Conservation (phyloP, 2,329 filamentous ascomycete genomes). For the Nothopassalora personata region DNA sequence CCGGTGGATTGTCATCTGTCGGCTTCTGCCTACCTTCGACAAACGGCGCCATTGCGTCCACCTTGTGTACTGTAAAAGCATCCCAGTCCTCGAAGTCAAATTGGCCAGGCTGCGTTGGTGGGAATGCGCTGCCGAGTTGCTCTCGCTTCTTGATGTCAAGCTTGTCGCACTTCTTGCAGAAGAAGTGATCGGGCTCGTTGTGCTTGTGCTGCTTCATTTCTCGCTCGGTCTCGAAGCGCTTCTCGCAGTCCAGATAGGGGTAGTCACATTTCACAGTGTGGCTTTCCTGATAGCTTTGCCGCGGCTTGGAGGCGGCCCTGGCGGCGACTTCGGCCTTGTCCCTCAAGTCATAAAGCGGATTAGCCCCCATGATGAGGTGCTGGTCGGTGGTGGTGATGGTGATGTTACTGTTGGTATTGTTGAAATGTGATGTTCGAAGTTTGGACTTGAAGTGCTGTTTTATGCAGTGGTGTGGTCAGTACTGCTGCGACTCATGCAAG, state of each 20-base stretch:
- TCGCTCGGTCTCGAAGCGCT: conserved; percentile 41
- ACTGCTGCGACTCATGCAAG: neutral
- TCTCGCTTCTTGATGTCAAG: neutral
- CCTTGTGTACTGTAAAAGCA: conserved; percentile 30
- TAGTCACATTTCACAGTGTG: conserved; percentile 29
- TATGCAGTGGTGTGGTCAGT: neutral
- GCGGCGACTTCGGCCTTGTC: neutral
- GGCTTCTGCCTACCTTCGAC: conserved; percentile 17
- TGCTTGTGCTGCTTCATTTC: conserved; percentile 51
- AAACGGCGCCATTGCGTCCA: conserved; percentile 30
- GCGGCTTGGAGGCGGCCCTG: neutral
- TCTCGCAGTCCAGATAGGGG: conserved; percentile 45
- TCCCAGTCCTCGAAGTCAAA: conserved; percentile 32
- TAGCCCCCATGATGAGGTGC: neutral
- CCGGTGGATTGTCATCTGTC: conserved; percentile 23
- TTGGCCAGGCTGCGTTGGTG: conserved; percentile 1
- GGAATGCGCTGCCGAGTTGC: no score
- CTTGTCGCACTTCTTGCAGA: conserved; percentile 42
- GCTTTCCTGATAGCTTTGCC: conserved; percentile 6
- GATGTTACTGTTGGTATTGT: neutral
- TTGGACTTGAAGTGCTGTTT: neutral
- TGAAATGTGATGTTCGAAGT: neutral
- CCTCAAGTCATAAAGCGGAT: neutral
- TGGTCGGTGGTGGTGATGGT: neutral
- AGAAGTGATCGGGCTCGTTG: conserved; percentile 38